These are phyloP conservation scores for Aspergillus funiculosus DNA, from an alignment of 495 filamentous ascomycete species.

Conservation along the genomic window DNA sequence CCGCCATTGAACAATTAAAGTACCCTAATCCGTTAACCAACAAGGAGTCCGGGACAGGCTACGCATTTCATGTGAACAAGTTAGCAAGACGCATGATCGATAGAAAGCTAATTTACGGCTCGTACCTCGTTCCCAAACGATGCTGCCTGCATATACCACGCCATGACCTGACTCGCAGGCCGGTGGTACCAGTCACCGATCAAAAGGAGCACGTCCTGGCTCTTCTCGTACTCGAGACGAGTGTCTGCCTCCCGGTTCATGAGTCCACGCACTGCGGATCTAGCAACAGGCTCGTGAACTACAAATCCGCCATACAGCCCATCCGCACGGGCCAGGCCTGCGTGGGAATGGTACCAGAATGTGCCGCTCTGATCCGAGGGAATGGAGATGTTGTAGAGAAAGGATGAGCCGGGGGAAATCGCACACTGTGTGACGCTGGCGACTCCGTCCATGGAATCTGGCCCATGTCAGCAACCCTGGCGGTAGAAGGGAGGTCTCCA, in stretches of 20 bases:
- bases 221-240: constrained; percentile 31
- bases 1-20: constrained; percentile 46
- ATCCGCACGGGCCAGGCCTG: constrained; percentile 61
- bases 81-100: too few species aligned
- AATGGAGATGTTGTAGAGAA: constrained; percentile 75
- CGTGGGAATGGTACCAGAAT: constrained; percentile 81
- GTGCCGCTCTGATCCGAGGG: constrained; percentile 65
- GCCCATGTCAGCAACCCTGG: not conserved
- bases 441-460: constrained; percentile 66
- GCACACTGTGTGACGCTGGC: constrained; percentile 60
- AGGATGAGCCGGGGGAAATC: constrained; percentile 55
- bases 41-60: constrained; percentile 49
- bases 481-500: too few species aligned
- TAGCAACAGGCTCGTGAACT: constrained; percentile 53
- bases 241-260: constrained; percentile 1
- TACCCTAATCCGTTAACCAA: constrained; percentile 45
- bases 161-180: constrained; percentile 33
- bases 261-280: constrained; percentile 27
- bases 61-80: not conserved
- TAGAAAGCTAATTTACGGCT: too few species aligned
- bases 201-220: constrained; percentile 40
- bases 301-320: constrained; percentile 68
- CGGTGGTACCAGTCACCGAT: constrained; percentile 53
- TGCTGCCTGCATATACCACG: constrained; percentile 41
- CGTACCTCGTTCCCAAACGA: constrained; percentile 45